Conservation (phyloP, 257 asterid genomes). For the Solanum habrochaites region DNA sequence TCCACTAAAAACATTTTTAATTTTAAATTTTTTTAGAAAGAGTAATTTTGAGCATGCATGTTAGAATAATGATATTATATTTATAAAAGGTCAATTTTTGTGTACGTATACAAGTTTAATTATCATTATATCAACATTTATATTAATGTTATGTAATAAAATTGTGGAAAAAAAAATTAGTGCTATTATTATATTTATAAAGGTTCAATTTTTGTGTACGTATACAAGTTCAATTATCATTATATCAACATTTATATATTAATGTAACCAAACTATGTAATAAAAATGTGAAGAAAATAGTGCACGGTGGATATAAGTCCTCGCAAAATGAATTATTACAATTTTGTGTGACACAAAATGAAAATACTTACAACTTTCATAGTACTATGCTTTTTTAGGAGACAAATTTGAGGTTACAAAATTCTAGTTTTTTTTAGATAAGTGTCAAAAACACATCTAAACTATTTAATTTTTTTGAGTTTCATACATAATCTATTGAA, state of each 20-base stretch:
- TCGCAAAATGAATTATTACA: too few relatives aligned
- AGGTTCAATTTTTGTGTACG: neutral
- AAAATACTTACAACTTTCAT: too few relatives aligned
- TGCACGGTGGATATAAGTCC: too few relatives aligned
- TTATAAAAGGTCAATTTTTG: neutral
- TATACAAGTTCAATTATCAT: neutral
- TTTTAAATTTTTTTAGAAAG: too few relatives aligned
- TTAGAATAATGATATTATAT: neutral
- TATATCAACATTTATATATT: neutral
- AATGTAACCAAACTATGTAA: neutral
- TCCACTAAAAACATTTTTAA: neutral
- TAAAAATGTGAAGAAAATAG: neutral
- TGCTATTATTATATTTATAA: neutral
- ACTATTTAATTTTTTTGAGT: fast-evolving
- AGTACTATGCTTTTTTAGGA: too few relatives aligned
- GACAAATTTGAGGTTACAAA: neutral
- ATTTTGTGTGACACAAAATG: too few relatives aligned
- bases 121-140: neutral
- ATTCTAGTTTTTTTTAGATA: too few relatives aligned
- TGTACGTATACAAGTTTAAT: neutral
- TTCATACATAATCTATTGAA: too few relatives aligned
- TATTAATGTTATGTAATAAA: neutral
- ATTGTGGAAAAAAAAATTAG: too few relatives aligned
- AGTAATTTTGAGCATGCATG: neutral
- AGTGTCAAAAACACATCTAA: too few relatives aligned